These are phyloP conservation scores for Musa beccarii DNA, from an alignment of 176 grass and related monocot genomes.

Conservation along the genomic window DNA sequence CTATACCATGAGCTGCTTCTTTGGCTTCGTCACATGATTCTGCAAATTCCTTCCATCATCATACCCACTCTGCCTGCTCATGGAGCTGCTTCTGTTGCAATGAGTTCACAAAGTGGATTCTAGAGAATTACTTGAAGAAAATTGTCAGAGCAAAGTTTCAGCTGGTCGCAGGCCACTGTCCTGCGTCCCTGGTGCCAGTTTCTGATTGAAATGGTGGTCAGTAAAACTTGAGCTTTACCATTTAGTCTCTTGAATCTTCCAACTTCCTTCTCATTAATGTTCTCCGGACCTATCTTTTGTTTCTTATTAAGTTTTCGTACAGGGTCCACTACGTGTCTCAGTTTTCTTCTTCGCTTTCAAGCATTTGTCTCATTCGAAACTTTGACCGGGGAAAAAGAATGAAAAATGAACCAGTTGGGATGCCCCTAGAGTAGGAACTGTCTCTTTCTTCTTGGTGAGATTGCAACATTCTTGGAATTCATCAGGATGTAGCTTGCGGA, in stretches of 20 bases:
- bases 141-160: neutral
- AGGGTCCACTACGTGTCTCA: neutral
- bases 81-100: neutral
- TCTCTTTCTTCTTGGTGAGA: constrained; percentile 39
- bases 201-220: constrained; percentile 2
- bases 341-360: neutral
- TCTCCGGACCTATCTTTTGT: neutral
- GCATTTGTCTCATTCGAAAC: neutral
- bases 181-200: constrained; percentile 6
- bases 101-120: neutral
- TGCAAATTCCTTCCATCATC: neutral
- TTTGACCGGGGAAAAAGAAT: neutral
- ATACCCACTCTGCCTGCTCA: neutral
- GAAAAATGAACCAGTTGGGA: constrained; percentile 35
- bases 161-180: constrained; percentile 7
- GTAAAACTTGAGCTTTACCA: neutral
- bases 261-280: neutral
- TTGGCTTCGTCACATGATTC: neutral
- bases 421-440: constrained; percentile 39
- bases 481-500: constrained; percentile 34
- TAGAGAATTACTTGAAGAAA: neutral
- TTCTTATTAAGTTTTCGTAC: neutral
- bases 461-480: constrained; percentile 31
- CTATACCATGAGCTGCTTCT: neutral
- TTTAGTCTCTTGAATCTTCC: neutral